phyloP scores from a whole-genome alignment of 176 grass and related monocot species.

The Hordeum marinum region DNA sequence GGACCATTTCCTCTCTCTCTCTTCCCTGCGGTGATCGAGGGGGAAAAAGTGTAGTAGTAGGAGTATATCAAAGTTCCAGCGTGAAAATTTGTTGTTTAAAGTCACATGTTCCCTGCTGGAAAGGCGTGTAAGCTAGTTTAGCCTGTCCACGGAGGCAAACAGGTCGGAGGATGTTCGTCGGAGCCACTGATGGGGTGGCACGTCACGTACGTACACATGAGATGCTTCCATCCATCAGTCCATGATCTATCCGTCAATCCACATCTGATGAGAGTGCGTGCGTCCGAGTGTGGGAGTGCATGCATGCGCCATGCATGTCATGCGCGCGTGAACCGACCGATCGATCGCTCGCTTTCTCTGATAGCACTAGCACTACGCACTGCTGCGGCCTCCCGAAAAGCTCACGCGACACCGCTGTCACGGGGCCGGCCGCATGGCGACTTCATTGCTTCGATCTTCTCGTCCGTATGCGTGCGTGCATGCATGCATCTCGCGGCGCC shows the following conservation, averaged over 20 bases:
- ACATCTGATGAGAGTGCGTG: constrained; percentile 17
- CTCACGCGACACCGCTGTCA: not conserved
- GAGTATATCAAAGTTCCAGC: constrained; percentile 10
- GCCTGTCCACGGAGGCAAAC: constrained; percentile 11
- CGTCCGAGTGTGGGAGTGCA: not conserved
- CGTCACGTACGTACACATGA: not conserved
- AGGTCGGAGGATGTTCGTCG: not conserved
- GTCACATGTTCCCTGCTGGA: constrained; percentile 45
- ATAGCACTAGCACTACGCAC: not conserved
- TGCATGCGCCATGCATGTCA: constrained; percentile 7
- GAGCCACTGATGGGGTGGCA: constrained; percentile 5
- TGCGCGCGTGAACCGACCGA: constrained; percentile 30
- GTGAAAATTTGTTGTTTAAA: constrained; percentile 30
- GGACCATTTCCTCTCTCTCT: not conserved
- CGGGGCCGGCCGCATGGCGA: not conserved
- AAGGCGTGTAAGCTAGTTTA: constrained; percentile 35
- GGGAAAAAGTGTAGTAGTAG: not conserved
- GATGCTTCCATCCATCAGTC: constrained; percentile 42
- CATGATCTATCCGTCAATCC: not conserved
- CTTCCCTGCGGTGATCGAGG: not conserved
- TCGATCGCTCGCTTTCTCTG: constrained; percentile 29
- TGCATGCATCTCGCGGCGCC: not conserved
- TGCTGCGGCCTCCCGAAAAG: not conserved
- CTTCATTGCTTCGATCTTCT: constrained; percentile 8
- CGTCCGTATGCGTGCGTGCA: not conserved